phyloP scores from a whole-genome alignment of 768 basidiomycete genomes.

The Rhodotorula babjevae region DNA sequence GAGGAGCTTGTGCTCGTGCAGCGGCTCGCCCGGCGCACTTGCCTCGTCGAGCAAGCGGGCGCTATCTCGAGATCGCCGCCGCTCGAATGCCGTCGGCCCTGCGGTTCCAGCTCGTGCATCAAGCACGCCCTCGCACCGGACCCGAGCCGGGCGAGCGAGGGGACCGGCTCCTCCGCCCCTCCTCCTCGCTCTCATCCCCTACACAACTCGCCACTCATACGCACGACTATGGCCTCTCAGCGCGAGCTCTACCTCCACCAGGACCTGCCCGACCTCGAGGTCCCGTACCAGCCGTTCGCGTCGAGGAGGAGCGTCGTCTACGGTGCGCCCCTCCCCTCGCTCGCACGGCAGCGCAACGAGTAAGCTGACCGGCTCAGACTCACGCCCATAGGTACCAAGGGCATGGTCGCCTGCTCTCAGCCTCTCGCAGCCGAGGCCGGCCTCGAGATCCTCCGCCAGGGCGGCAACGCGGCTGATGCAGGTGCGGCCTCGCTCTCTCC shows the following conservation, averaged over 20 bases:
- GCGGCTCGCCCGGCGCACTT: no score
- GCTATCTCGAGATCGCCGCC: no score
- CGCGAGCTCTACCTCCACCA: conserved; percentile 22
- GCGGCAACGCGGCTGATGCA: conserved; percentile 75
- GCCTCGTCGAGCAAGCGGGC: no score
- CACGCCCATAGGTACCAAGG: conserved; percentile 55
- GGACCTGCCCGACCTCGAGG: neutral
- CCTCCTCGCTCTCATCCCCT: neutral
- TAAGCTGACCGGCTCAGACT: accelerated
- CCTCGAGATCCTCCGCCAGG: conserved; percentile 79
- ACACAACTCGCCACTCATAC: neutral
- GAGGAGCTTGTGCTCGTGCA: no score
- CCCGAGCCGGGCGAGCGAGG: no score
- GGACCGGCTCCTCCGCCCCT: no score
- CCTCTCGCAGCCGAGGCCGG: conserved; percentile 88
- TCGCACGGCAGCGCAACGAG: no score
- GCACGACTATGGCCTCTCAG: neutral
- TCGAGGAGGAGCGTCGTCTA: conserved; percentile 83
- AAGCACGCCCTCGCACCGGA: no score
- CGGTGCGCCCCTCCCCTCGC: conserved; percentile 46
- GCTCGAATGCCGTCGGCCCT: no score
- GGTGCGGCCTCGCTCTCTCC: conserved; percentile 49
- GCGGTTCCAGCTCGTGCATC: no score
- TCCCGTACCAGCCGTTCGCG: conserved; percentile 62
- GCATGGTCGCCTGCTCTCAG: conserved; percentile 81